These are phyloP conservation scores for Pythium sp. DNA, from an alignment of 352 stramenopile genomes.

Conservation along the genomic window DNA sequence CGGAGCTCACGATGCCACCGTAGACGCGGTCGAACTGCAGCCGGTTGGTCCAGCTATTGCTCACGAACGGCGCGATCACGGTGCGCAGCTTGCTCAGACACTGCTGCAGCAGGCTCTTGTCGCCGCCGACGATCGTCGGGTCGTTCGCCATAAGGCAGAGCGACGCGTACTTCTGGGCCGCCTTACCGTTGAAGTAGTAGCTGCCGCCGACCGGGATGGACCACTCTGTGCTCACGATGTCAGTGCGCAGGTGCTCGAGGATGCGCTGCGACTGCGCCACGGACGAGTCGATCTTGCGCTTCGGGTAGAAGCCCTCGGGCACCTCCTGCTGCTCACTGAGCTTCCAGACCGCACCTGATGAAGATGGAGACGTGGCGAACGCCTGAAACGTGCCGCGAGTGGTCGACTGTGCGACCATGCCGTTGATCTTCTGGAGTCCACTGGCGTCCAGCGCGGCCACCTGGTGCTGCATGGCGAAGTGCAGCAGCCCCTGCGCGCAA, in stretches of 20 bases:
- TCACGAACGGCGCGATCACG: constrained; percentile 51
- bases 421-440: constrained; percentile 33
- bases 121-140: constrained; percentile 44
- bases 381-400: constrained; percentile 50
- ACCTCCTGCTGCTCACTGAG: constrained; percentile 43
- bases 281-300: constrained; percentile 25
- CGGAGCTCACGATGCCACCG: constrained; percentile 60
- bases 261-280: constrained; percentile 38
- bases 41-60: not conserved
- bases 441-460: constrained; percentile 33
- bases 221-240: constrained; percentile 26
- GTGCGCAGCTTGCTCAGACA: constrained; percentile 58
- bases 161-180: constrained; percentile 70
- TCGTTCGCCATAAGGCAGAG: constrained; percentile 77
- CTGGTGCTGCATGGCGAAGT: constrained; percentile 66
- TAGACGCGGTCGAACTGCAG: constrained; percentile 57
- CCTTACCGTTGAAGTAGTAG: constrained; percentile 79
- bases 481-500: constrained; percentile 52
- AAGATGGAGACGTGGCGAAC: constrained; percentile 23
- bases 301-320: constrained; percentile 46
- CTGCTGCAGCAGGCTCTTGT: constrained; percentile 47
- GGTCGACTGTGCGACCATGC: constrained; percentile 45
- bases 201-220: constrained; percentile 46
- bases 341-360: constrained; percentile 29
- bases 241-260: constrained; percentile 20